phyloP scores from a whole-genome alignment of 2,329 filamentous ascomycete species.

The Sporothrix variecibatus region DNA sequence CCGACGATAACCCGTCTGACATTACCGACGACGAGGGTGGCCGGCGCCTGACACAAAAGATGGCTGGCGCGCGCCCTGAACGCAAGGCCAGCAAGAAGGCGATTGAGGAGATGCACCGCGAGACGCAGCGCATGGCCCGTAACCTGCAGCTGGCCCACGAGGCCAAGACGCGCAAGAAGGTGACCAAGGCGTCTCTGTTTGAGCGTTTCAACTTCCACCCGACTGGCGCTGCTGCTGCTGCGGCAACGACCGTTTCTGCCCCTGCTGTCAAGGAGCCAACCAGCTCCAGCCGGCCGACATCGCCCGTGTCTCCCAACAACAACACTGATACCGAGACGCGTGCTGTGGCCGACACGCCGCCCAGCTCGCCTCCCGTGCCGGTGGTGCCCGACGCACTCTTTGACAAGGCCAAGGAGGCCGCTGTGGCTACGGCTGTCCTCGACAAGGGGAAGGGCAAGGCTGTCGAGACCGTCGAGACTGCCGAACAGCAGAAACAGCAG shows the following conservation, averaged over 20 bases:
- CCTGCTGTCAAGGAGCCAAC: conserved; percentile 40
- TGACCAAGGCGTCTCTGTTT: conserved; percentile 79
- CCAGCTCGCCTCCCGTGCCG: conserved; percentile 63
- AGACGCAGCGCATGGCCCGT: conserved; percentile 87
- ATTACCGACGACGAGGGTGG: conserved; percentile 64
- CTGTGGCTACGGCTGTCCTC: background rate
- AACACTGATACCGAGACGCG: conserved; percentile 50
- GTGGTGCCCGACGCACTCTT: background rate
- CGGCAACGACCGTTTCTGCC: conserved; percentile 12
- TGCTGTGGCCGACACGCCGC: conserved; percentile 54
- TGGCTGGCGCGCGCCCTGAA: conserved; percentile 46
- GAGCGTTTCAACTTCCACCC: conserved; percentile 77
- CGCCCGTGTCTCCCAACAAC: conserved; percentile 52
- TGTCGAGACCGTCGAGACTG: conserved; percentile 43
- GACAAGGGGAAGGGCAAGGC: conserved; percentile 16
- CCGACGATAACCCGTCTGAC: conserved; percentile 53
- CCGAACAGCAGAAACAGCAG: conserved; percentile 25
- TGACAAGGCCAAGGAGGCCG: conserved; percentile 1
- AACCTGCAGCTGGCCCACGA: conserved; percentile 91
- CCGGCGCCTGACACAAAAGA: conserved; percentile 66
- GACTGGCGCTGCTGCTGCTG: conserved; percentile 37
- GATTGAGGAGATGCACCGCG: conserved; percentile 88
- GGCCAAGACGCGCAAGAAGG: conserved; percentile 87
- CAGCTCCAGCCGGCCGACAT: conserved; percentile 59
- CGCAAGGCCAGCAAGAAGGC: conserved; percentile 94